Evolutionary conservation across 805 yeast genomes (phyloP).

Genomic region (Wickerhamiella spandovensis): DNA sequence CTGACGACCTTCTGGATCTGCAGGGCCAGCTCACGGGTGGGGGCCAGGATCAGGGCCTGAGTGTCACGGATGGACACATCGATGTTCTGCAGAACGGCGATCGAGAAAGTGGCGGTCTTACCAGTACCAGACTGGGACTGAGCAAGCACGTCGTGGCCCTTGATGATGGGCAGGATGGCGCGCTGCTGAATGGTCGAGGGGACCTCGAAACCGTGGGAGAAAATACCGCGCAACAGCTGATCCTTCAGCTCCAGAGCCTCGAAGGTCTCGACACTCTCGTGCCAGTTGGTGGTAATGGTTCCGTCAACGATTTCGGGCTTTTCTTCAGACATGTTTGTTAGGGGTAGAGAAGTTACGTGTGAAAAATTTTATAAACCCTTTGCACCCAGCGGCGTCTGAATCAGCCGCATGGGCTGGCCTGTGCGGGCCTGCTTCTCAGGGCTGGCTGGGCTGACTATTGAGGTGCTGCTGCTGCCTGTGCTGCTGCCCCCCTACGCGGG

Average conservation of each 20-base stretch:
- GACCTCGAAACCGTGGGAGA: constrained; percentile 80
- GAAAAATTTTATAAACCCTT: not conserved
- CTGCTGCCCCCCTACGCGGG: no score
- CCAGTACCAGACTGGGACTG: constrained; percentile 89
- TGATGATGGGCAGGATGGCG: constrained; percentile 89
- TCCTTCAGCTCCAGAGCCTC: constrained; percentile 67
- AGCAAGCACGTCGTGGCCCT: constrained; percentile 86
- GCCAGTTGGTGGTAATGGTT: constrained; percentile 89
- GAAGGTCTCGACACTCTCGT: constrained; percentile 66
- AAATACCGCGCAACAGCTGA: constrained; percentile 48
- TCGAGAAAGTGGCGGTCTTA: constrained; percentile 78
- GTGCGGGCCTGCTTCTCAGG: no score
- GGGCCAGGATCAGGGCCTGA: constrained; percentile 90
- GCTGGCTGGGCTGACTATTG: no score
- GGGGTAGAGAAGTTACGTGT: not conserved
- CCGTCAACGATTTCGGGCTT: constrained; percentile 62
- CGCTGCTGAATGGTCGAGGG: constrained; percentile 98
- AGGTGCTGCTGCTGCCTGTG: no score
- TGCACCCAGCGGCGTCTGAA: not conserved
- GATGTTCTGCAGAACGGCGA: constrained; percentile 44
- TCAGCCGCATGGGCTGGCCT: not conserved
- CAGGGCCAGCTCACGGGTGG: constrained; percentile 93
- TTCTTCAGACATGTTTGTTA: constrained; percentile 29
- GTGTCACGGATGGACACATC: constrained; percentile 61
- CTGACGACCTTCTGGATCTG: constrained; percentile 91